Base-by-base conservation (phyloP, 208 protist species). In the Leishmania guyanensis region DNA sequence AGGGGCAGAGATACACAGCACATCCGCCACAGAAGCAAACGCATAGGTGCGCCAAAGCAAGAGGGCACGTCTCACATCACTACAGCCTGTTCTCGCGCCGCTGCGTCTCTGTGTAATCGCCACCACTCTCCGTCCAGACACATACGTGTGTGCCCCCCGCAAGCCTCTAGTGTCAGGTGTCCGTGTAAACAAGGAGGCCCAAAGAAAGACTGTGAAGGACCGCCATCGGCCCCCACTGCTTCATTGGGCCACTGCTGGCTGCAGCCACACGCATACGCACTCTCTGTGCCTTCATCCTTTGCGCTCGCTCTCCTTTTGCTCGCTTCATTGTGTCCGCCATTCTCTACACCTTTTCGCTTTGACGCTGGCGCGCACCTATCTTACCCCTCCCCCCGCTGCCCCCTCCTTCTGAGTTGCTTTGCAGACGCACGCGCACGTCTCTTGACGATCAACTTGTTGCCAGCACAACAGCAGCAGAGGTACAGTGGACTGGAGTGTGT, bases 391-490 rank as follows among this genome's bases (percentile, higher is more conserved):
- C 16, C 8, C 22, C 22, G 33, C n/a, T 29, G 17, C 22, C 9
- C 43, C 66, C 66, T 50, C 6, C 43, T 50, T 46, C 66, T 68
- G 66, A 72, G 16, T 5, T 78, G 62, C 71, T 64, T 51, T 80
- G 43, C 17, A 43, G 17, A 29, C 66, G 39, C 22, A n/a, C 22
- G 33, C 22, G 66, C 20, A 46, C 16, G 39, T 72, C 66, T 72
- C 39, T 72, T 2, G 39, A 26, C 22, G 66, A 50, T 12, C 39
- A 29, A 29, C 39, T 72, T 10, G 43, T 72, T 6, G 20, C 16
- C 39, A 20, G 66, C 66, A 50, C 39, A 72, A 72, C 2, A 50
- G 9, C 66, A 72, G 33, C 66, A 8, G 66, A 72, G 16, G 9
- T 5, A 46, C 20, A 51, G 10, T 26, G n/a, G 43, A 5, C 16